Percentiles rank a stretch among this genome's conserved stretches.
Evolutionary conservation across 2,329 filamentous ascomycete genomes (phyloP).

Genomic region (Tolypocladium nubicola): DNA sequence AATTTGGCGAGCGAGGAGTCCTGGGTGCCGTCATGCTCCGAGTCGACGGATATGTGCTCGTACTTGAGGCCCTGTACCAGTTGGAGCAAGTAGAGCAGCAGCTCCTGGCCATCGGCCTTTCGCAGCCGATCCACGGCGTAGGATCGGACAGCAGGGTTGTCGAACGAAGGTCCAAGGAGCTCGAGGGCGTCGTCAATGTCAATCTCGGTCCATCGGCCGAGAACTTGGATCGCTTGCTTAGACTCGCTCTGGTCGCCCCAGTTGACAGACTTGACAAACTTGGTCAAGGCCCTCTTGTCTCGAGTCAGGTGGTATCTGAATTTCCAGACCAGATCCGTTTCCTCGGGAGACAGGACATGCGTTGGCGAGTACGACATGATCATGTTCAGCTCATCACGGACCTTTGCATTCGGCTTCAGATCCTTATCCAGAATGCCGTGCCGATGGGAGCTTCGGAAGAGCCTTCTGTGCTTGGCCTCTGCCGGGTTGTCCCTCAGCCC

Average conservation of each 20-base stretch:
- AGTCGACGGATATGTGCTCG: conserved; percentile 60
- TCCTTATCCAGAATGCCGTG: conserved; percentile 94
- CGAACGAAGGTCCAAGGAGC: conserved; percentile 82
- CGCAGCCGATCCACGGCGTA: conserved; percentile 88
- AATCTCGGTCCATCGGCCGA: conserved; percentile 91
- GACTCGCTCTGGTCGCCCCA: conserved; percentile 82
- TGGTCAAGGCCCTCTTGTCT: conserved; percentile 87
- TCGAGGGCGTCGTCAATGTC: conserved; percentile 95
- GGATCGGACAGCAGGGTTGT: conserved; percentile 76
- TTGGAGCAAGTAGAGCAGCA: conserved; percentile 84
- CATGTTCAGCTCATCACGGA: conserved; percentile 82
- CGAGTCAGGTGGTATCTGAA: conserved; percentile 90
- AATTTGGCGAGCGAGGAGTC: conserved; percentile 86
- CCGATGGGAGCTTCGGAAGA: conserved; percentile 81
- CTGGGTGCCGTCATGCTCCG: conserved; percentile 44
- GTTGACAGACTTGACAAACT: conserved; percentile 95
- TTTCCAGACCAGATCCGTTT: conserved; percentile 95
- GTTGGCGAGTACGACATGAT: conserved; percentile 92
- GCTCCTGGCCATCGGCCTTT: conserved; percentile 85
- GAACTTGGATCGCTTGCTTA: conserved; percentile 78
- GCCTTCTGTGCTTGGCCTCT: conserved; percentile 84
- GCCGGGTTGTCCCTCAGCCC: conserved; percentile 85
- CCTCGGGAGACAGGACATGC: conserved; percentile 75
- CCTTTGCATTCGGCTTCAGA: conserved; percentile 90
- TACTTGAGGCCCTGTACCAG: conserved; percentile 94